Base-by-base conservation (phyloP, 306 rosid genomes). In the Oxytropis ochrocephala region DNA sequence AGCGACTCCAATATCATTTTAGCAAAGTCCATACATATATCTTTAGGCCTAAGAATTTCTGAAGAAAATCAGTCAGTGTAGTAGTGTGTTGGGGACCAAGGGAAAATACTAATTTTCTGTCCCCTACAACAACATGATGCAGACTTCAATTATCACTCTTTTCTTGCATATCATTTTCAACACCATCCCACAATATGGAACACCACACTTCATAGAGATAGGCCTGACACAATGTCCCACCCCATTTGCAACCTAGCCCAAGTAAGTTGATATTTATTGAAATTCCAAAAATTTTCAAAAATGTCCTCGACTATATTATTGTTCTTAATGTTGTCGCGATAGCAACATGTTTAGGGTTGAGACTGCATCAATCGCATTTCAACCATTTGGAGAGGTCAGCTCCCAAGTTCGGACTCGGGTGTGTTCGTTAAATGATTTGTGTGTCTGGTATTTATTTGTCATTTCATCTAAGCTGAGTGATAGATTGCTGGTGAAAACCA, bases 101-200 rank as follows among this genome's bases (percentile, higher is more conserved):
- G 43, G 53, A 24, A 71, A 65, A 60, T 59, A 51, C 75, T 54
- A 49, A 21, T 70, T 57, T 65, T 80, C 70, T 57, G 70, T 80
- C 70, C 11, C 65, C 46, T 47, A 27, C n/a, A 46, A 44, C 61
- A 71, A 24, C 32, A 50, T 50, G 75, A 69, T 38, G 61, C 13
- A 39, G 65, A 62, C 66, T 42, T 80, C 64, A 80, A 76, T 66
- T 59, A 71, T 75, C 56, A 68, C 43, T 64, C 52, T 57, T 41
- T 61, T 58, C 67, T 33, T 72, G 49, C 79, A 58, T 76, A 61
- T 67, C 73, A 33, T 72, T 72, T 66, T 76, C 81, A 53, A 67
- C 9, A 64, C 19, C 59, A 70, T 36, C 77, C 60, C 72, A 51
- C 27, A 12, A 66, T 36, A 66, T 44, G 57, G 75, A 67, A 46